These are phyloP conservation scores for Metrosideros polymorpha DNA, from an alignment of 441 rosid genomes.

Conservation along the genomic window DNA sequence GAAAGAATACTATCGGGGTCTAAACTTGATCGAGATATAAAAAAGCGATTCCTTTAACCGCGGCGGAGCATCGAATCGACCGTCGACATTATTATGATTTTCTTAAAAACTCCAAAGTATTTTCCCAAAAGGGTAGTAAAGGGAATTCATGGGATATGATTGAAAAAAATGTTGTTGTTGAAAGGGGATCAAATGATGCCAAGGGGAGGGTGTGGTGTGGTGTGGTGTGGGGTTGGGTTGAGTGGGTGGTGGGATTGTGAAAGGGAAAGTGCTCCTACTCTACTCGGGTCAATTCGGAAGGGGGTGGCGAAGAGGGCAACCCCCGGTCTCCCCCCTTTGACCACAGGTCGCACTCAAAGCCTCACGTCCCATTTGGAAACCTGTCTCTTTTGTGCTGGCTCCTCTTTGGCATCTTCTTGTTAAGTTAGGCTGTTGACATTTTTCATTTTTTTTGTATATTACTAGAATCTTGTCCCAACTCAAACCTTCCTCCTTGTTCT, in stretches of 20 bases:
- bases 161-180: not conserved
- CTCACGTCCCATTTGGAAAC: no score
- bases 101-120: accelerated
- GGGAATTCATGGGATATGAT: not conserved
- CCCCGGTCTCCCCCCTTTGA: not conserved
- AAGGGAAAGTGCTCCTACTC: not conserved
- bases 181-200: not conserved
- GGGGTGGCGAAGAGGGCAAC: not conserved
- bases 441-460: accelerated
- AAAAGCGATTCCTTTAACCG: not conserved
- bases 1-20: not conserved
- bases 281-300: not conserved
- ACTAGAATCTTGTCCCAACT: not conserved
- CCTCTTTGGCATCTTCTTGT: no score
- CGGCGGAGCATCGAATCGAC: not conserved
- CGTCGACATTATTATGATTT: not conserved
- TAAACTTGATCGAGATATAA: not conserved
- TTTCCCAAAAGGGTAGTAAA: not conserved
- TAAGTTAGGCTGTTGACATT: no score
- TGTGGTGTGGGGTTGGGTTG: no score
- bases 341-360: no score
- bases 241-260: not conserved
- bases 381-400: no score
- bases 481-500: not conserved
- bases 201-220: not conserved